A percentile compares a stretch with the other conserved stretches of the same genome.
Conservation (phyloP, 768 basidiomycete species). For the Auriscalpium orientale region DNA sequence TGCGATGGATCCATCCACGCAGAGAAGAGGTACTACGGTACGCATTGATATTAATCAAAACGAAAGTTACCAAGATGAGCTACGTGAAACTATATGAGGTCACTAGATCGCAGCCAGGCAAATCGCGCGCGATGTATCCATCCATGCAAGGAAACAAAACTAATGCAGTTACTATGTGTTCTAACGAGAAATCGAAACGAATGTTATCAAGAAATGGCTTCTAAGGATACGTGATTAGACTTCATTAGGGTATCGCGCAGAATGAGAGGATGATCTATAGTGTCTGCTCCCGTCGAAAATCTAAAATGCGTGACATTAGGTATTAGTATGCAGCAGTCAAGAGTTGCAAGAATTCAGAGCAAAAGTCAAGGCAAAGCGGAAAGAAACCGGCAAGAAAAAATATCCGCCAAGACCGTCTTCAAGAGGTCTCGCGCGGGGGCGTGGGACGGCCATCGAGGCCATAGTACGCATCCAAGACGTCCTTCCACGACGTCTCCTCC, state of each 20-base stretch:
- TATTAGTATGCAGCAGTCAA: neutral
- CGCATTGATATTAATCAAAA: no score
- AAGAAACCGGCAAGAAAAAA: neutral
- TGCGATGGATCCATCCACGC: no score
- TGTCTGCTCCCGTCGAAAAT: neutral
- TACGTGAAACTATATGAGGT: no score
- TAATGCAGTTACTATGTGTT: no score
- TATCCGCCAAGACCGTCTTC: neutral
- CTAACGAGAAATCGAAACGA: no score
- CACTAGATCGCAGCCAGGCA: no score
- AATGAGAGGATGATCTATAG: neutral
- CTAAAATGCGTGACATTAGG: neutral
- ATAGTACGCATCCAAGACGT: slow-evolving; percentile 9
- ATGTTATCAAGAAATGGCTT: no score
- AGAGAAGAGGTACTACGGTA: no score
- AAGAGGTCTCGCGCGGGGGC: neutral
- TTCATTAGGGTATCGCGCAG: neutral
- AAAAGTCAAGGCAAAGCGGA: neutral
- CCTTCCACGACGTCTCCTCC: slow-evolving; percentile 10
- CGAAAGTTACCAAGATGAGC: no score
- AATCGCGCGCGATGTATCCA: no score
- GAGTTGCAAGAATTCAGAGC: neutral
- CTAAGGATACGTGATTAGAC: neutral
- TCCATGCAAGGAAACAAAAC: no score
- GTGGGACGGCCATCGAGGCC: neutral